Conservation (phyloP, 2,329 filamentous ascomycete genomes). For the Calonectria pseudoreteaudii region DNA sequence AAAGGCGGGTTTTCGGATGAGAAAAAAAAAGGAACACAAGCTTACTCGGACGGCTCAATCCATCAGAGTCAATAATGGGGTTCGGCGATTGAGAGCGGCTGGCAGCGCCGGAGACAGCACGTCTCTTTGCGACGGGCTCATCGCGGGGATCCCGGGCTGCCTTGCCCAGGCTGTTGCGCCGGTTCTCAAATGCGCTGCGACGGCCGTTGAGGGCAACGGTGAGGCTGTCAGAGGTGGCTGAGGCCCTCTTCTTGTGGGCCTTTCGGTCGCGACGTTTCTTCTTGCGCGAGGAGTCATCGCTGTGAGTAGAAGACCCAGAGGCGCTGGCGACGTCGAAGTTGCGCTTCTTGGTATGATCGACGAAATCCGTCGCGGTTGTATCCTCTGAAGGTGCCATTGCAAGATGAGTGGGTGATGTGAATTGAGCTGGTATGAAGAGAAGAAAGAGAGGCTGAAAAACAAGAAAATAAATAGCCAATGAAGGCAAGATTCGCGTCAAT, state of each 20-base stretch:
- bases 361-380: constrained; percentile 9
- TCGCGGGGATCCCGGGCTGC: constrained; percentile 72
- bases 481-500: not conserved
- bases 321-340: constrained; percentile 40
- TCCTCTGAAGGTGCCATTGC: constrained; percentile 46
- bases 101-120: constrained; percentile 35
- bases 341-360: constrained; percentile 43
- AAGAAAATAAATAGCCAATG: constrained; percentile 16
- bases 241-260: constrained; percentile 30
- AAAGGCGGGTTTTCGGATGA: not conserved
- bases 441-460: not conserved
- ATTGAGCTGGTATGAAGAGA: not conserved
- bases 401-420: not conserved
- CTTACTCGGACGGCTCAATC: constrained; percentile 68
- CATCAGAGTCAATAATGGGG: constrained; percentile 72
- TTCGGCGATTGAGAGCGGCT: constrained; percentile 53
- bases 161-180: constrained; percentile 68
- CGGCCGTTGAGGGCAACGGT: constrained; percentile 47
- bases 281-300: constrained; percentile 44
- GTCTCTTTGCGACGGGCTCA: constrained; percentile 58
- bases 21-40: not conserved
- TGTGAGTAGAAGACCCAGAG: constrained; percentile 46
- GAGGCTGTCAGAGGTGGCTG: constrained; percentile 27
- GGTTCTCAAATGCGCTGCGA: constrained; percentile 50
- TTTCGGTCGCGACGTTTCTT: constrained; percentile 45